Evolutionary conservation across 495 filamentous ascomycete species (phyloP).

Genomic region (Annulohypoxylon nitens): DNA sequence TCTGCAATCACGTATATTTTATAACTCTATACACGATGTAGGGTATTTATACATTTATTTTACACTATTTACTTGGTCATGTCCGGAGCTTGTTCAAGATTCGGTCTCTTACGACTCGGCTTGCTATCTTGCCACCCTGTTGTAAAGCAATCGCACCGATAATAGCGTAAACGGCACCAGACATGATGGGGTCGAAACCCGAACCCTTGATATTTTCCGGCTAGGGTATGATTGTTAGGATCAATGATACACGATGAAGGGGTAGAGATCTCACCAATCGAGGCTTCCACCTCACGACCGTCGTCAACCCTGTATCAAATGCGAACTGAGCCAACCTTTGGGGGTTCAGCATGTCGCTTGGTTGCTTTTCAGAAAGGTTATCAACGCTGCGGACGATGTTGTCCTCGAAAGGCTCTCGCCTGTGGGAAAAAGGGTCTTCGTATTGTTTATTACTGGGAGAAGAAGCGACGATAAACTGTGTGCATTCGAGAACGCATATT

Average conservation of each 20-base stretch:
- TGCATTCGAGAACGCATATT: conserved; percentile 83
- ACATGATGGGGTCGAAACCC: conserved; percentile 77
- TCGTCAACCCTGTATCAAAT: conserved; percentile 73
- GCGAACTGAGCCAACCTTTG: conserved; percentile 75
- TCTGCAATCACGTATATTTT: conserved; percentile 26
- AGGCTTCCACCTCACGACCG: conserved; percentile 89
- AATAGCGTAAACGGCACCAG: conserved; percentile 84
- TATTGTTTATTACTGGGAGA: conserved; percentile 46
- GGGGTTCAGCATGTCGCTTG: conserved; percentile 69
- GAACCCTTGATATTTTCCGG: conserved; percentile 76
- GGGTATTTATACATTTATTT: conserved; percentile 43
- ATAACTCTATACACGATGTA: conserved; percentile 43
- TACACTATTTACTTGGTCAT: conserved; percentile 33
- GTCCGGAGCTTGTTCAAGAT: conserved; percentile 68
- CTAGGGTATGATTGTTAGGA: conserved; percentile 60
- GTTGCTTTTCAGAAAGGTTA: conserved; percentile 69
- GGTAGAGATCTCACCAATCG: conserved; percentile 69
- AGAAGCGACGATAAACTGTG: conserved; percentile 72
- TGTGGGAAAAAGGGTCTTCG: conserved; percentile 57
- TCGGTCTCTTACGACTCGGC: conserved; percentile 78
- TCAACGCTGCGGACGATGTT: conserved; percentile 77
- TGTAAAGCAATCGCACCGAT: conserved; percentile 89
- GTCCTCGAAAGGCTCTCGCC: conserved; percentile 77
- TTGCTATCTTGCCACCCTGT: conserved; percentile 83
- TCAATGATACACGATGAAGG: neutral